These are phyloP conservation scores for Magnusiomyces magnusii DNA, from an alignment of 1,139 yeast species.

Conservation along the genomic window DNA sequence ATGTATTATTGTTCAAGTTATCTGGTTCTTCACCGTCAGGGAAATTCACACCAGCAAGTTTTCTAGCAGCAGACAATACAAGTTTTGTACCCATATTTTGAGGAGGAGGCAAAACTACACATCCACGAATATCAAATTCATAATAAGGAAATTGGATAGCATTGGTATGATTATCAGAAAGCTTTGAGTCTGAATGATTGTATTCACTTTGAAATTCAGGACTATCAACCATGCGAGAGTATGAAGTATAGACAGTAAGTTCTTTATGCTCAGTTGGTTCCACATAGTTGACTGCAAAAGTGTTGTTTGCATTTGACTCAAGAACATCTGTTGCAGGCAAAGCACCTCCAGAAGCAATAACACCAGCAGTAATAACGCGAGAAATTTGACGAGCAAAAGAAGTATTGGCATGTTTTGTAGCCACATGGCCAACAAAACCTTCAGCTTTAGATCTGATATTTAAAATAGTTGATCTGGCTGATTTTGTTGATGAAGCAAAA, in stretches of 20 bases:
- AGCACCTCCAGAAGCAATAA: slow-evolving; percentile 11
- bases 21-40: neutral
- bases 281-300: slow-evolving; percentile 4
- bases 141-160: slow-evolving; percentile 8
- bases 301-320: neutral
- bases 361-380: slow-evolving; percentile 12
- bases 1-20: neutral
- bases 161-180: slow-evolving; percentile 6
- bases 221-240: slow-evolving; percentile 39
- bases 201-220: slow-evolving; percentile 17
- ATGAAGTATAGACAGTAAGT: slow-evolving; percentile 53
- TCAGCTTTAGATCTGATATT: slow-evolving; percentile 1
- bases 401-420: slow-evolving; percentile 15
- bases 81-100: slow-evolving; percentile 64
- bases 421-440: slow-evolving; percentile 5
- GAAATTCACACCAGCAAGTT: slow-evolving; percentile 43
- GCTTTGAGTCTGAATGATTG: neutral
- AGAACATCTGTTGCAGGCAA: neutral
- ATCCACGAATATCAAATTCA: slow-evolving; percentile 63
- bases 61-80: slow-evolving; percentile 60
- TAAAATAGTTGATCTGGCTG: neutral
- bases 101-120: slow-evolving; percentile 63
- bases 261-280: slow-evolving; percentile 28
- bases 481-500: neutral
- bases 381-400: slow-evolving; percentile 15